Base-by-base conservation (phyloP, 164 flowering plant species). In the Brasenia schreberi region DNA sequence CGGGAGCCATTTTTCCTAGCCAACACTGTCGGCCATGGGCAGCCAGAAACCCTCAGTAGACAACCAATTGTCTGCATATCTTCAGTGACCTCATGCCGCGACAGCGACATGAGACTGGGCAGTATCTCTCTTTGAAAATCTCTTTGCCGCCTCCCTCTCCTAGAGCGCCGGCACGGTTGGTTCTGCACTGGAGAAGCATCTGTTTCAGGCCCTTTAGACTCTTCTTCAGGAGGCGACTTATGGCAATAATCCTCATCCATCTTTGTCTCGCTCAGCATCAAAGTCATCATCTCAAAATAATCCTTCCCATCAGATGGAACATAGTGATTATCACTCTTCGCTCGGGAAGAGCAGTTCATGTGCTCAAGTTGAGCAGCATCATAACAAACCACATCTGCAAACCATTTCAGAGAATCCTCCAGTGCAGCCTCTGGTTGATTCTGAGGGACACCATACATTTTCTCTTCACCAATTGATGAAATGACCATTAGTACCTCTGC, bases 41-140 rank as follows among this genome's bases (percentile, higher is more conserved):
- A 81, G 18, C 97, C 99, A 0, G 81, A 82, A 1, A 88, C 97
- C 75, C 81, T 80, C 97, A 90, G 86, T 60, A 92, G 63, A 60
- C 85, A 87, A 56, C 82, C 88, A 44, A 85, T 77, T 42, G 68
- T 80, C 72, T 87, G 93, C 64, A 95, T 76, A 79, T 95, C 99
- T 75, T 92, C 98, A 0, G 91, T 87, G 33, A 95, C 96, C 72
- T 92, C 97, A 19, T 88, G 94, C 78, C 99, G 78, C 12, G 99
- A 87, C 45, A 95, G 74, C 14, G 99, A 82, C 65, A 78, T 78
- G 18, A 95, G 81, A 52, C 96, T 89, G 1, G 99, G 99, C 63
- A 95, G 89, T 68, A 90, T 87, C 75, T 95, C 99, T 77, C 90
- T 81, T 70, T 92, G 99, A 72, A 95, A 95, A 72, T 95, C 99